Base-by-base conservation (phyloP, 2,329 filamentous ascomycete species). In the Hirsutella minnesotensis region DNA sequence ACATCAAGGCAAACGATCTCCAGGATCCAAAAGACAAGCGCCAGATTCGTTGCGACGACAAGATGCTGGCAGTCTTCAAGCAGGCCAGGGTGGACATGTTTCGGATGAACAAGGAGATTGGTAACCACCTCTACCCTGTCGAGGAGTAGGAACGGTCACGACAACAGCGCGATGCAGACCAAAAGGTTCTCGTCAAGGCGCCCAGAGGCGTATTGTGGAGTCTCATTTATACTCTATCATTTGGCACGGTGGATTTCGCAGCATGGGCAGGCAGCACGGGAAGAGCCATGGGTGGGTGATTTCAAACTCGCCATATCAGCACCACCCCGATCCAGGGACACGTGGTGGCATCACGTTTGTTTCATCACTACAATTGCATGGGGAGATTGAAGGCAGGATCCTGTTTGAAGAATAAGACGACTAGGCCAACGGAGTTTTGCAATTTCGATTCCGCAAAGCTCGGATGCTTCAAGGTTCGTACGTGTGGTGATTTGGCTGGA, bases 21-120 rank as follows among this genome's bases (percentile, higher is more conserved):
- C 92, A 98, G 63, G 89, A 96, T 52, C 90, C 89, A 0, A 78
- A 63, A 49, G 90, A 98, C 67, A 90, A 89, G 62, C 84, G 92
- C 19, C 87, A 95, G 53, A 98, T 98, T 49, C 70, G 79, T 22
- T 98, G 92, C 65, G 92, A 98, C 63, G 86, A 94, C 20, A 80
- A 79, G 52, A 83, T 98, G 83, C 81, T 86, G 47, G 83, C 84
- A 7, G 84, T 98, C 8, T 98, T 98, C 69, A 94, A 94, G 62
- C 77, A 84, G 56, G 79, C 88, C 55, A 85, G 77, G 56, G 84
- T 98, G 40, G 87, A 96, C 64, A 98, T 98, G 92, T 98, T 98
- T 64, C 89, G 87, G 52, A 96, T 98, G 90, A 96, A 95, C 70
- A 95, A 95, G 70, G 77, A 95, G 15, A 78, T 96, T 10, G 87